A percentile compares a stretch with the other conserved stretches of the same genome.
Conservation (phyloP, 1,284 basidiomycete genomes). For the Pascua sp. region DNA sequence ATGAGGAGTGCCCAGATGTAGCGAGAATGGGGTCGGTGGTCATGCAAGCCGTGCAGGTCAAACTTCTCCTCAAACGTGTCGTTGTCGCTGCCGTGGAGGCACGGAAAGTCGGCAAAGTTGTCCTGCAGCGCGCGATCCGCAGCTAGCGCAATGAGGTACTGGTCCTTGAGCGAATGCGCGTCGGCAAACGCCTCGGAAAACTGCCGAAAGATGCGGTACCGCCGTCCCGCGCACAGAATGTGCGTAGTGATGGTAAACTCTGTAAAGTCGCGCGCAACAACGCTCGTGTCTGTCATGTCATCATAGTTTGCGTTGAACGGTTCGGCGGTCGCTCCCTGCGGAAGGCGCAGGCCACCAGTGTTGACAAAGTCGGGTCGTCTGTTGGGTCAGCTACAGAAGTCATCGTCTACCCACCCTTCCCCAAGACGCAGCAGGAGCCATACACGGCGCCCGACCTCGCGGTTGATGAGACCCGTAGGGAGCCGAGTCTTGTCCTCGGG, state of each 20-base stretch:
- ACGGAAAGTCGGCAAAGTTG: constrained; percentile 18
- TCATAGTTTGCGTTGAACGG: constrained; percentile 22
- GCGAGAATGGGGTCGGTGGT: constrained; percentile 18
- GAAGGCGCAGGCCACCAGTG: constrained; percentile 19
- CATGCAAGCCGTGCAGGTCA: constrained; percentile 19
- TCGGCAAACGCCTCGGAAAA: constrained; percentile 21
- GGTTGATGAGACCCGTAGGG: constrained; percentile 15
- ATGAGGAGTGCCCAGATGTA: constrained; percentile 21
- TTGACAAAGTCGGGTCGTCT: constrained; percentile 21
- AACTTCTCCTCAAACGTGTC: constrained; percentile 18
- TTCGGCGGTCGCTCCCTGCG: constrained; percentile 19
- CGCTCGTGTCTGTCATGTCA: constrained; percentile 18
- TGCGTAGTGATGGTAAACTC: constrained; percentile 17
- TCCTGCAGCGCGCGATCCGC: constrained; percentile 16
- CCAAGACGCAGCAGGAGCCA: constrained; percentile 22
- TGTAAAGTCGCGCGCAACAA: constrained; percentile 8
- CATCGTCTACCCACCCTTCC: constrained; percentile 7
- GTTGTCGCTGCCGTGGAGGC: constrained; percentile 12
- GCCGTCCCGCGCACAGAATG: constrained; percentile 15
- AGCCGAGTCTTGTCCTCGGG: constrained; percentile 15
- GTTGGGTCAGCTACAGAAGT: background rate
- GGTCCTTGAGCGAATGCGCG: constrained; percentile 18
- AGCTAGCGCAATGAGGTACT: constrained; percentile 17
- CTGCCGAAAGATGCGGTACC: constrained; percentile 23
- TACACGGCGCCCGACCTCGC: constrained; percentile 17